phyloP scores from a whole-genome alignment of 2,329 filamentous ascomycete species.

The Aspergillus pseudotamarii region DNA sequence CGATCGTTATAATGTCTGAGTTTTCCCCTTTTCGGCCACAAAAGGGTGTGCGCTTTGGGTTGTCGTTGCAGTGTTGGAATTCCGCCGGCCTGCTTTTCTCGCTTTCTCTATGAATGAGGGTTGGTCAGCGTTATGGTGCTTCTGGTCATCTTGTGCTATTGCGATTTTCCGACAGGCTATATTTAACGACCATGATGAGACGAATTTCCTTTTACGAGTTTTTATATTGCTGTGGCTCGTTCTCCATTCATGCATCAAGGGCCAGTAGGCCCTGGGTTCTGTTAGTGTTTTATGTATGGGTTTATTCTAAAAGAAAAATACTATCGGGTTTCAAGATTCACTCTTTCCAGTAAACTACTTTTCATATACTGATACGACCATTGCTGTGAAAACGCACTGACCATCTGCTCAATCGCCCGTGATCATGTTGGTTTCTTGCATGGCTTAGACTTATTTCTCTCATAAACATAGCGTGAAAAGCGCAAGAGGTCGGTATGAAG shows the following conservation, averaged over 20 bases:
- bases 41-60: slow-evolving; percentile 18
- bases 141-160: slow-evolving; percentile 22
- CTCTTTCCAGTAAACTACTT: background rate
- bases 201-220: slow-evolving; percentile 36
- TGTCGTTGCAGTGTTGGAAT: slow-evolving; percentile 17
- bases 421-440: background rate
- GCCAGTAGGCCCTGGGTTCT: slow-evolving; percentile 2
- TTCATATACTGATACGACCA: too few species aligned
- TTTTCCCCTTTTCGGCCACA: background rate
- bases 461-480: background rate
- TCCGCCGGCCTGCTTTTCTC: slow-evolving; percentile 16
- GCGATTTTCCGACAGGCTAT: slow-evolving; percentile 23
- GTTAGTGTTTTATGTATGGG: slow-evolving; percentile 13
- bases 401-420: background rate
- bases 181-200: slow-evolving; percentile 41
- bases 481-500: slow-evolving; percentile 7
- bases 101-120: slow-evolving; percentile 17
- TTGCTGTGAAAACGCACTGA: too few species aligned
- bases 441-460: background rate
- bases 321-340: background rate
- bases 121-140: slow-evolving; percentile 25
- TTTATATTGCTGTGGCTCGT: slow-evolving; percentile 23
- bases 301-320: slow-evolving; percentile 8
- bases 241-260: slow-evolving; percentile 18
- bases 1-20: slow-evolving; percentile 13